These are phyloP conservation scores for Russula ochroleuca DNA, from an alignment of 768 basidiomycete genomes.

Conservation along the genomic window DNA sequence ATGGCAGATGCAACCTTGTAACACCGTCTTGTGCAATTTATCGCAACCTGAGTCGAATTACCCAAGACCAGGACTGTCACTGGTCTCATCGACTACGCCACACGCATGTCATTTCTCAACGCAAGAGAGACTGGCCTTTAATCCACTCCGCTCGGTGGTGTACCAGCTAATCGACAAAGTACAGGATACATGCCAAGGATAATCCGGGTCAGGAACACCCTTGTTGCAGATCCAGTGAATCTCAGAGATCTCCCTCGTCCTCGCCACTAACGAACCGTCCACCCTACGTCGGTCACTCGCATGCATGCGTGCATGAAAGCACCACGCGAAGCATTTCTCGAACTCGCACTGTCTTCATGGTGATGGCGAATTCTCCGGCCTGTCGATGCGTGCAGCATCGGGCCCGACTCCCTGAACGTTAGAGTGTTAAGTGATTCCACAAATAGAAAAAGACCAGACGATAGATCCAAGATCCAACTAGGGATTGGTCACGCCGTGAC, in stretches of 20 bases:
- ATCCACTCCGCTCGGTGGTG: too few species aligned
- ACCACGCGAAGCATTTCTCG: not conserved
- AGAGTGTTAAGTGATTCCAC: not conserved
- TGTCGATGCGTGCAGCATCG: not conserved
- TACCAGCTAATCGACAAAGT: too few species aligned
- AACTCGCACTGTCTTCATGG: not conserved
- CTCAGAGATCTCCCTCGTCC: too few species aligned
- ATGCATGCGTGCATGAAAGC: not conserved
- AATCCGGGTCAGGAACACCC: too few species aligned
- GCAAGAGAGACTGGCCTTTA: too few species aligned
- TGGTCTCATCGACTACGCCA: not conserved
- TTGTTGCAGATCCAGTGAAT: too few species aligned
- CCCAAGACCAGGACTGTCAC: not conserved
- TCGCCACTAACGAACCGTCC: not conserved
- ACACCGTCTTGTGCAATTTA: too few species aligned
- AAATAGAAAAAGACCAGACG: not conserved
- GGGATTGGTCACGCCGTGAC: not conserved
- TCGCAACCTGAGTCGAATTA: not conserved
- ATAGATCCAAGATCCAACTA: not conserved
- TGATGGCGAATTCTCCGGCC: not conserved
- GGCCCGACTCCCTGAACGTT: not conserved
- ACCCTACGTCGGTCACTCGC: not conserved
- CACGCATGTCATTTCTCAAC: not conserved
- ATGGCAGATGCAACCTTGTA: too few species aligned
- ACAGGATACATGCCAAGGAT: too few species aligned